Conservation (phyloP, 1,284 basidiomycete genomes). For the Malassezia slooffiae region DNA sequence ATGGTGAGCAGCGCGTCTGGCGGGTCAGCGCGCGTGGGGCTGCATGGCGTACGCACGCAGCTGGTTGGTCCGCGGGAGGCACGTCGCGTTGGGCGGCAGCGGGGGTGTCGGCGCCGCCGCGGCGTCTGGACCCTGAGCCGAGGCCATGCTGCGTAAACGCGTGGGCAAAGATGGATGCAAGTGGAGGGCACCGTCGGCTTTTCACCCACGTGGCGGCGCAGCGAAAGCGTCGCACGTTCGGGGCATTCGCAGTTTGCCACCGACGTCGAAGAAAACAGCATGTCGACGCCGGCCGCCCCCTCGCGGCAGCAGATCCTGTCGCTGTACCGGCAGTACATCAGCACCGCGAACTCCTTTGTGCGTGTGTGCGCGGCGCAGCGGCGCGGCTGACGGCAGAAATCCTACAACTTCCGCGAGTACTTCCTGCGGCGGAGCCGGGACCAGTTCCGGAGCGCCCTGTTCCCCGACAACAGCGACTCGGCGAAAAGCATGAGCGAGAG, state of each 20-base stretch:
- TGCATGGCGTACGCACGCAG: conserved; percentile 79
- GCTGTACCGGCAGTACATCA: conserved; percentile 40
- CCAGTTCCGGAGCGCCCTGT: conserved; percentile 35
- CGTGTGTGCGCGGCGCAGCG: no score
- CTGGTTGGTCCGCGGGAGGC: conserved; percentile 61
- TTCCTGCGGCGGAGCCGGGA: conserved; percentile 43
- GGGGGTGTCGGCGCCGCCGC: conserved; percentile 14
- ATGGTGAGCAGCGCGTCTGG: conserved; percentile 87
- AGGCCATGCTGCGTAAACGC: no score
- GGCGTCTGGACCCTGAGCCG: no score
- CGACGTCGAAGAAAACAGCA: no score
- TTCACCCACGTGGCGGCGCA: no score
- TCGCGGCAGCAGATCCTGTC: conserved; percentile 25
- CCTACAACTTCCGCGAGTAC: conserved; percentile 47
- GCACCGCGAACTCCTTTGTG: conserved; percentile 42
- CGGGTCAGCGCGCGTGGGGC: not conserved
- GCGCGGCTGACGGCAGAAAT: conserved; percentile 23
- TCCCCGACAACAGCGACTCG: conserved; percentile 10
- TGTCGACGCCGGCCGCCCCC: conserved; percentile 12
- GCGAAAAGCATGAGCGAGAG: conserved; percentile 9
- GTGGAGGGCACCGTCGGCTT: no score
- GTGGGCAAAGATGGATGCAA: not conserved
- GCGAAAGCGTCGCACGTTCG: no score
- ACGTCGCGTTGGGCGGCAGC: conserved; percentile 69
- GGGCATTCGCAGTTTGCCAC: no score